Base-by-base conservation (phyloP, 1,284 basidiomycete species). In the Paramarasmius palmivorus region DNA sequence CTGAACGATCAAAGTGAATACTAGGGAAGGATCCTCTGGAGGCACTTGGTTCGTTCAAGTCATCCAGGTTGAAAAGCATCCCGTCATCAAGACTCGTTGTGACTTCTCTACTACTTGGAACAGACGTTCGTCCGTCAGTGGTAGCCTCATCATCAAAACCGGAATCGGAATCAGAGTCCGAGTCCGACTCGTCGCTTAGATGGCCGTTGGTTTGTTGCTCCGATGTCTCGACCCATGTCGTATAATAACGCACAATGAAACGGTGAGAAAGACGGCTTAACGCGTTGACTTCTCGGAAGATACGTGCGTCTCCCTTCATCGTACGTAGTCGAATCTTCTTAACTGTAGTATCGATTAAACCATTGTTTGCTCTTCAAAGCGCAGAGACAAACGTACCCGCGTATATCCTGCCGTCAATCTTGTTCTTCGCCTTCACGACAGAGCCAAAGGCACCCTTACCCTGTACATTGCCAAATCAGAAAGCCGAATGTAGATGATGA, bases 401-500 rank as follows among this genome's bases (percentile, higher is more conserved):
- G 62, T 90, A 90, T 52, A 87, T 85, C 29, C 83, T 75, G 29
- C 68, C 77, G 67, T 92, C 89, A 32, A 91, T 82, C 71, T 86
- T 91, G 66, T 98, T 95, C 50, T 88, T 78, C 1, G 94, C 95
- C 68, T 98, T 98, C 41, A 97, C 93, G 0, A 98, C 95, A 20
- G 92, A 90, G 0, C 95, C 94, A 67, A 95, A 98, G 0, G 90
- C 94, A 1, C 95, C 95, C 66, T 90, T 91, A 1, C 95, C 95
- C 89, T 92, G 57, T n/a, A 45, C 42, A 32, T 41, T 54, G 41
- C 17, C 37, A 20, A 37, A 52, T 5, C 36, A 17, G 56, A 12
- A 32, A 6, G 38, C 14, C 15, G 15, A 5, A 1, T 40, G 0
- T 39, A 23, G 2, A 29, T 50, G 42, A 47, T 48, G 34, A 23